Evolutionary conservation across 345 rosid genomes (phyloP), one percentile per base, ranked within the genome.

Genomic region (Excoecaria cochinchinensis): DNA sequence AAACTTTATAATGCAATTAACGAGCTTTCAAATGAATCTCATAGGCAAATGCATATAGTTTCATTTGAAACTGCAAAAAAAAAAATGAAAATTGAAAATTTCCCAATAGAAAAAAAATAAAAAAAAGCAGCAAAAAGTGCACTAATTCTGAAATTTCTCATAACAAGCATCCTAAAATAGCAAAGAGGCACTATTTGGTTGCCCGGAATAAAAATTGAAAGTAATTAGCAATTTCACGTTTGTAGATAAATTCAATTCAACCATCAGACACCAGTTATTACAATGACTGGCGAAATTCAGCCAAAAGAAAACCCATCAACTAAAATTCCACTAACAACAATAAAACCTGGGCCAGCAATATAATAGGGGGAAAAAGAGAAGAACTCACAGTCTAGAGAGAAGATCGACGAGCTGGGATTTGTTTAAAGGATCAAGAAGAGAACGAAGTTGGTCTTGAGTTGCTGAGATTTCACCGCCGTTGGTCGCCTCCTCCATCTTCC

Each of bases 391-490:
- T 78, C 78, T 77, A 61, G 90, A 82, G 62, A 90, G 94, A 70
- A 90, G 89, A 76, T 90, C 89, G 19, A 90, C 83, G 74, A 90
- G 92, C 86, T 88, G 92, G 63, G 92, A 62, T 75, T 88, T 90
- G 48, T 81, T 85, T 38, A 90, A 85, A 76, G 92, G 94, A 57
- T 87, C 90, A 19, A 90, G 90, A 38, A 90, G 76, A 50, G 84
- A 75, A 44, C 91, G 91, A 40, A 90, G 76, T 31, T 84, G 80
- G 17, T 88, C 89, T 40, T 87, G 86, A 10, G 84, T 72, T 38
- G 44, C 31, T 1, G 82, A 48, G 19, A 46, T 13, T 42, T 70
- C 72, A 17, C 67, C 77, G 2, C 76, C 87, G 71, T 79, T 75
- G 70, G 67, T 73, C 4, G 53, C 67, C 71, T 88, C 90, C 31